Evolutionary conservation across 306 rosid species (phyloP).

Genomic region (Casuarina cunninghamiana): DNA sequence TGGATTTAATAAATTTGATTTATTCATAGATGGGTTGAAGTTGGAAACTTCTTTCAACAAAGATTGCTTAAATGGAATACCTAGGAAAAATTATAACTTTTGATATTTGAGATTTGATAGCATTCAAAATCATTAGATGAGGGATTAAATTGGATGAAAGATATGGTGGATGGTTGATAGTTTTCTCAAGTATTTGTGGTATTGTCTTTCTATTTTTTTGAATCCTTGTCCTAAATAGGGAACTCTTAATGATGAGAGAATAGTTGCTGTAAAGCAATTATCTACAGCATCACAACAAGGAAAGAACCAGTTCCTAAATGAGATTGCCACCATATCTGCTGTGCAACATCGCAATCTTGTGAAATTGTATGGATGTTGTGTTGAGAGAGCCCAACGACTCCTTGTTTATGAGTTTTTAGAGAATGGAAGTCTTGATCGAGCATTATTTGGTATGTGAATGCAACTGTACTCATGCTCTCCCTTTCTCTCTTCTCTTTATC

Average conservation of each 20-base stretch:
- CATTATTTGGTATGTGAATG: slow-evolving; percentile 59
- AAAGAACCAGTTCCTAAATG: slow-evolving; percentile 72
- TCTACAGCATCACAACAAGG: slow-evolving; percentile 81
- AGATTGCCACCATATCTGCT: slow-evolving; percentile 81
- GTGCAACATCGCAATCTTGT: slow-evolving; percentile 89
- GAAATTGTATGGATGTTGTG: slow-evolving; percentile 70
- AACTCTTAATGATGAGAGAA: slow-evolving; percentile 73
- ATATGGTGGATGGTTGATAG: too few species aligned
- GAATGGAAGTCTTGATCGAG: slow-evolving; percentile 86
- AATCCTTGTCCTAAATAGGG: slow-evolving; percentile 45
- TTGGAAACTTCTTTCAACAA: too few species aligned
- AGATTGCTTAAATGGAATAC: too few species aligned
- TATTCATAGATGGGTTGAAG: too few species aligned
- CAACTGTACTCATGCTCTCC: neutral
- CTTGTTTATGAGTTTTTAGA: slow-evolving; percentile 80
- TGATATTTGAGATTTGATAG: too few species aligned
- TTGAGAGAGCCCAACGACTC: slow-evolving; percentile 63
- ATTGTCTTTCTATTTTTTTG: neutral
- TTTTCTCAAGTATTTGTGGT: neutral
- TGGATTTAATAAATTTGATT: too few species aligned
- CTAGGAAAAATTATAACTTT: too few species aligned
- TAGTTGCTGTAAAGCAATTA: slow-evolving; percentile 76
- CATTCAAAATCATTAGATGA: too few species aligned
- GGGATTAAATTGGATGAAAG: too few species aligned
- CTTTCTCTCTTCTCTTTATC: neutral